Evolutionary conservation across 805 yeast species (phyloP), one percentile per base, ranked within the genome.

Genomic region (Yarrowia porcina): DNA sequence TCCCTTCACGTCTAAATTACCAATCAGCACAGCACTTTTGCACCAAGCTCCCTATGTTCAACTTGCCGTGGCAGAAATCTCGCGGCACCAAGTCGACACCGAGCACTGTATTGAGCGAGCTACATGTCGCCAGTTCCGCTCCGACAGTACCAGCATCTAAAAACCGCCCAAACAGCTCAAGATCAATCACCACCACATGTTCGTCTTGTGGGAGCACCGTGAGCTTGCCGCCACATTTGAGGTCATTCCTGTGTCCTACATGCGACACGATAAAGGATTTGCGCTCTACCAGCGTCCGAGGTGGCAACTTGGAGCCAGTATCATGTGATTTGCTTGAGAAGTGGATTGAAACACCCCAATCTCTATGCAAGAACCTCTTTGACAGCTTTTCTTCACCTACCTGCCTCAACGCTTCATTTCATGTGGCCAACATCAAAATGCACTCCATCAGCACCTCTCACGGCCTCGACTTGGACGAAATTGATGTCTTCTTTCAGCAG

Each of bases 41-140:
- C 50, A 28, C 50, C 18, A 12, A 30, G n/a, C n/a, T 15, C 27
- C 21, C 7, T 21, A 44, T 52, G 59, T 52, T 52, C 44, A 52
- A 52, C 23, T 33, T 52, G 42, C 59, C 59, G 59, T 52, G 59
- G 59, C 59, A 52, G 38, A 52, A 52, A 33, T 35, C 59, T 20
- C 59, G 59, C 44, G 59, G 44, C 32, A n/a, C 32, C 18, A 52
- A 52, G 28, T 25, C 44, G 17, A n/a, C 44, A 23, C 35, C 59
- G 8, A 52, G 59, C 41, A 25, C 59, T 2, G 21, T 17, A 7
- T 11, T 52, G 18, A 52, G 44, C 17, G 59, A 52, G 21, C 44
- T 52, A 13, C 44, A 52, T 49, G 57, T 49, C 20, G 25, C 36
- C 52, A 45, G 52, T 15, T 28, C 52, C 2, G 18, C 13, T 28